phyloP scores from a whole-genome alignment of 2,329 filamentous ascomycete genomes.

The Dichotomopilus funicola region DNA sequence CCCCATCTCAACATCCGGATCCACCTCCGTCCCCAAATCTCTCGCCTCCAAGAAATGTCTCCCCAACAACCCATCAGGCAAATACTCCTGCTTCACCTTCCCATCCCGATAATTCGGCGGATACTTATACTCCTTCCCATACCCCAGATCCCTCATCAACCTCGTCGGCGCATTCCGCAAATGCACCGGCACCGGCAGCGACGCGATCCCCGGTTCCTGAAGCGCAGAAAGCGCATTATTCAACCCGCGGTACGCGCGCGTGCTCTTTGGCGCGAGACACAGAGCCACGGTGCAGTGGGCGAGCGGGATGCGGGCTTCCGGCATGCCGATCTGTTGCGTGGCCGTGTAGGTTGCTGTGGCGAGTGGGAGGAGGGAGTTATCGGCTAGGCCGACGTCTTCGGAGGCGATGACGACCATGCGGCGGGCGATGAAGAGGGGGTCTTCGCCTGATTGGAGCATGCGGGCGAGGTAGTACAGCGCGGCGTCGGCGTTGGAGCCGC shows the following conservation, averaged over 20 bases:
- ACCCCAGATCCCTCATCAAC: conserved; percentile 88
- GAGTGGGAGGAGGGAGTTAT: conserved; percentile 74
- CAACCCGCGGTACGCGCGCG: conserved; percentile 74
- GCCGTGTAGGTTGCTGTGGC: conserved; percentile 83
- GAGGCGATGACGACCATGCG: conserved; percentile 92
- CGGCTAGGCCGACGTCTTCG: conserved; percentile 87
- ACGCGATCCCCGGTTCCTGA: conserved; percentile 74
- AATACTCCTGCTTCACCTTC: conserved; percentile 76
- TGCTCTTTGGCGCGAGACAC: conserved; percentile 76
- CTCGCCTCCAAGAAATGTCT: conserved; percentile 70
- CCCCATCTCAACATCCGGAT: conserved; percentile 55
- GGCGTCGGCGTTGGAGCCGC: conserved; percentile 80
- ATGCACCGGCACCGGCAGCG: conserved; percentile 77
- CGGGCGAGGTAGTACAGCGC: conserved; percentile 89
- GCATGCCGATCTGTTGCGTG: conserved; percentile 88
- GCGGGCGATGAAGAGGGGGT: conserved; percentile 84
- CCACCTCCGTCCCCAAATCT: conserved; percentile 72
- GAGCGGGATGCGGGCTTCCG: conserved; percentile 86
- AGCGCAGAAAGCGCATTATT: conserved; percentile 75
- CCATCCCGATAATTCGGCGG: conserved; percentile 86
- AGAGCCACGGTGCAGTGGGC: conserved; percentile 82
- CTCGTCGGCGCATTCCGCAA: conserved; percentile 86
- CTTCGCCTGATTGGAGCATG: conserved; percentile 93
- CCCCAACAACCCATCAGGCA: conserved; percentile 70
- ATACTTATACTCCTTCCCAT: conserved; percentile 91